Evolutionary conservation across 2,329 filamentous ascomycete genomes (phyloP).

Genomic region (Diaporthe sp.): DNA sequence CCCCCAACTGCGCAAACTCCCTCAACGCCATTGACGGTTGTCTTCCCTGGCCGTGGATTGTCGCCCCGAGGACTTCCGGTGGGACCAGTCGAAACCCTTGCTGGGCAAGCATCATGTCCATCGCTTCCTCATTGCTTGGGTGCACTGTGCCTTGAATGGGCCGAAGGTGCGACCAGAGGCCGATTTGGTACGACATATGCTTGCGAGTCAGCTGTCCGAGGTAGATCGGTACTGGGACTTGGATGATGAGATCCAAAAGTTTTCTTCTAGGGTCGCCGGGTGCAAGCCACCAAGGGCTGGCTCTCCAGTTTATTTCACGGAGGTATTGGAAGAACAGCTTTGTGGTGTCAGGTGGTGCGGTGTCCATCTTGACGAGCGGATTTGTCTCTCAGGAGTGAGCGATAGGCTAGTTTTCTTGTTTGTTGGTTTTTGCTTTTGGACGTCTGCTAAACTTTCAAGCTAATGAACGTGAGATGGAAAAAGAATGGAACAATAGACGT

Average conservation of each 20-base stretch:
- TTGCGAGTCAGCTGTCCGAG: not conserved
- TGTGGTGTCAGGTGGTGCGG: not conserved
- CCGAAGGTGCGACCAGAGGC: not conserved
- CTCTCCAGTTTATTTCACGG: not conserved
- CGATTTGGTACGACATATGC: not conserved
- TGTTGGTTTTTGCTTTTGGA: not conserved
- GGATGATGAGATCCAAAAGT: not conserved
- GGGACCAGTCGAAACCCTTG: not conserved
- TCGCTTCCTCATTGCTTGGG: not conserved
- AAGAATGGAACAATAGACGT: not conserved
- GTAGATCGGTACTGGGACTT: not conserved
- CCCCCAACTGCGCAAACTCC: not conserved
- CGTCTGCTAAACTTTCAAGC: not conserved
- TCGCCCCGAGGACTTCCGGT: not conserved
- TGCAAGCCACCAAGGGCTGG: not conserved
- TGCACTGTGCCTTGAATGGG: not conserved
- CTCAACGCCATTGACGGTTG: not conserved
- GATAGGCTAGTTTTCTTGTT: no score
- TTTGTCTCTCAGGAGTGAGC: not conserved
- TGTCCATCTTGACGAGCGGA: not conserved
- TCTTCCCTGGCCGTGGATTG: not conserved
- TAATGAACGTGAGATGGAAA: not conserved
- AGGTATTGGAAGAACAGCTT: not conserved
- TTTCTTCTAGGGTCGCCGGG: no score
- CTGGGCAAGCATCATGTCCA: fast-evolving